Evolutionary conservation across 2,329 filamentous ascomycete genomes (phyloP), one percentile per base, ranked within the genome.

Genomic region (Diatrype stigma): DNA sequence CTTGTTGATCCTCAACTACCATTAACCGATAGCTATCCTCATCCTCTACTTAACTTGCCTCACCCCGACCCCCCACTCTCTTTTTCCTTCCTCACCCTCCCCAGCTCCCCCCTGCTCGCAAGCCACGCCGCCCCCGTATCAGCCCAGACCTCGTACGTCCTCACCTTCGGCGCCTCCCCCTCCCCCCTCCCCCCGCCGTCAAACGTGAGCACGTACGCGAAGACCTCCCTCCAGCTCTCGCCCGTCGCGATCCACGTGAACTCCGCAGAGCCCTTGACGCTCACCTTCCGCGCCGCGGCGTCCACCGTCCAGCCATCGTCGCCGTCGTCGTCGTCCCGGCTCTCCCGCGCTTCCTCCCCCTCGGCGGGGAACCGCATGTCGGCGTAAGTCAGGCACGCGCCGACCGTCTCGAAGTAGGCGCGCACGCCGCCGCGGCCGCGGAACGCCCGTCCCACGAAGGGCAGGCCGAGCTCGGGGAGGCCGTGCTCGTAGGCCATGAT

Each of bases 61-160:
- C 26, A 5, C 26, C 26, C 26, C 26, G 5, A 30, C 5, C 26
- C 26, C 10, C 10, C 26, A 5, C 26, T 30, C 26, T 10, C 26
- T n/a, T n/a, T n/a, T n/a, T n/a, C n/a, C n/a, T n/a, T n/a, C 26
- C 32, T 47, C 6, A 56, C 21, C 21, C 45, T 34, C 35, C 51
- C 48, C 80, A 86, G 61, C 79, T 80, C 40, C 71, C 87, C 53
- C 69, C 85, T 51, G 80, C 83, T 35, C 77, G 85, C 56, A 68
- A 84, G 62, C 56, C 66, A 70, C 42, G 67, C 64, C 7, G 68
- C 68, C 6, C 68, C 69, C 2, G 68, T 64, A 53, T 71, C 69
- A 7, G 68, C 69, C 68, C 68, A 71, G 22, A 71, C 52, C 52
- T 71, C 67, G 47, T 69, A 71, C 30, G 52, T 57, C 8, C 40